Evolutionary conservation across 139 green algal genomes (phyloP).

Genomic region (Micractinium conductrix): DNA sequence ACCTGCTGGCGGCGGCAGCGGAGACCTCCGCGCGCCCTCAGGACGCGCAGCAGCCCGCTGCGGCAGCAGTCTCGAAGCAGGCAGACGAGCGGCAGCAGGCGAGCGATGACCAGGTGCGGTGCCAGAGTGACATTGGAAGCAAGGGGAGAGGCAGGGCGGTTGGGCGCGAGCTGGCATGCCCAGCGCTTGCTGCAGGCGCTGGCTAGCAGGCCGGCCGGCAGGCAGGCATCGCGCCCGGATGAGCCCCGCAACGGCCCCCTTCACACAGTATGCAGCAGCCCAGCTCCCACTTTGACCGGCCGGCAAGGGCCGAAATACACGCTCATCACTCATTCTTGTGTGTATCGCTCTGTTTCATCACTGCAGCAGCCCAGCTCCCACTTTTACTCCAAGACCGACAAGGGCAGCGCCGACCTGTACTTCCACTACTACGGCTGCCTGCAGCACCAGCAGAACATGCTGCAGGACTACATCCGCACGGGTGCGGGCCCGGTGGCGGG

Average conservation of each 20-base stretch:
- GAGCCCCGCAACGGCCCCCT: too few relatives aligned
- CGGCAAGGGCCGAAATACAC: too few relatives aligned
- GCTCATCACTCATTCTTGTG: too few relatives aligned
- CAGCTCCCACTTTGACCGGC: too few relatives aligned
- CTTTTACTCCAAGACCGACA: slow-evolving; percentile 85
- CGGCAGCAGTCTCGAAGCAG: slow-evolving; percentile 1
- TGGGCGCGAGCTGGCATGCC: not conserved
- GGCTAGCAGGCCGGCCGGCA: too few relatives aligned
- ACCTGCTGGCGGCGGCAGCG: not conserved
- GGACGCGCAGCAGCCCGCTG: slow-evolving; percentile 10
- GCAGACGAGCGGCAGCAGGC: not conserved
- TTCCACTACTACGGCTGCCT: slow-evolving; percentile 88
- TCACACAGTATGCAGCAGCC: too few relatives aligned
- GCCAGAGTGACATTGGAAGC: too few relatives aligned
- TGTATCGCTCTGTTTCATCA: too few relatives aligned
- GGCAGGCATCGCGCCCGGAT: too few relatives aligned
- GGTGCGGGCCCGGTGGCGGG: not conserved
- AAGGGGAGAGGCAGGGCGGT: not conserved
- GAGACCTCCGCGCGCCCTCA: not conserved
- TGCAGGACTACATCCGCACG: slow-evolving; percentile 88
- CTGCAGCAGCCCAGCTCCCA: too few relatives aligned
- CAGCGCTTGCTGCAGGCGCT: too few relatives aligned
- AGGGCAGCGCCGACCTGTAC: slow-evolving; percentile 80
- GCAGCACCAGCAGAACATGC: slow-evolving; percentile 95
- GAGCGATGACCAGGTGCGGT: too few relatives aligned